Conservation (phyloP, 2,329 filamentous ascomycete genomes). For the Cladosporium sp. region DNA sequence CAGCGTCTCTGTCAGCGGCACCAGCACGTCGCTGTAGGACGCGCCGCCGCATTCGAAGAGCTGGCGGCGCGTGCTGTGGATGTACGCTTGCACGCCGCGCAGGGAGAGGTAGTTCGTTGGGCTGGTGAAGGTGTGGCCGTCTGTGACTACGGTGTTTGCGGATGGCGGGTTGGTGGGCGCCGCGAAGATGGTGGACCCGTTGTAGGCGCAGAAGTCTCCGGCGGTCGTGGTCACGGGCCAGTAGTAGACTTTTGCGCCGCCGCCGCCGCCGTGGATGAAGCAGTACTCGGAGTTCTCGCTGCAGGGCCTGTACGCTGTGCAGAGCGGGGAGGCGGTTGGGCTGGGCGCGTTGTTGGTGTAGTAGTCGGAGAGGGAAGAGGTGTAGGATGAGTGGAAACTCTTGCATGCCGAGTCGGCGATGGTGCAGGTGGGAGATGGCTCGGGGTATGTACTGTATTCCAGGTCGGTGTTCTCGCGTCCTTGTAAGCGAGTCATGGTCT, state of each 20-base stretch:
- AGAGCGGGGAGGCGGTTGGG: not conserved
- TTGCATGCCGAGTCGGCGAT: not conserved
- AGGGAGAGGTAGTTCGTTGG: conserved; percentile 4
- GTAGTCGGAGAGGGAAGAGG: not conserved
- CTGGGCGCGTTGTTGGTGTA: not conserved
- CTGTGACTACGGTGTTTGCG: conserved; percentile 7
- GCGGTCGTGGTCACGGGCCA: conserved; percentile 4
- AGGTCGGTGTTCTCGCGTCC: no score
- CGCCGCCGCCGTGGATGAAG: not conserved
- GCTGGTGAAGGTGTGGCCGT: conserved; percentile 6
- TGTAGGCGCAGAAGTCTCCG: conserved; percentile 7
- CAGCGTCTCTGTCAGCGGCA: not conserved
- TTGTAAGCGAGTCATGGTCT: not conserved
- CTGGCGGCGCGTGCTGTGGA: not conserved
- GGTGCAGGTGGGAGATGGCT: not conserved
- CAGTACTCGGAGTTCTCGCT: not conserved
- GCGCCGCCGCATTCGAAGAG: not conserved
- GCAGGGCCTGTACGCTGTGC: conserved; percentile 1
- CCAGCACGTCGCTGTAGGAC: not conserved
- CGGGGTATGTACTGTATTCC: no score
- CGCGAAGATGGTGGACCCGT: conserved; percentile 4
- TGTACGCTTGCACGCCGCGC: not conserved
- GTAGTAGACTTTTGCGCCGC: not conserved
- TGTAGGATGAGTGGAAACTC: not conserved
- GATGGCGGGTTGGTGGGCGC: not conserved